phyloP scores from a whole-genome alignment of 108 stramenopile species.

The Stephanodiscus triporus region DNA sequence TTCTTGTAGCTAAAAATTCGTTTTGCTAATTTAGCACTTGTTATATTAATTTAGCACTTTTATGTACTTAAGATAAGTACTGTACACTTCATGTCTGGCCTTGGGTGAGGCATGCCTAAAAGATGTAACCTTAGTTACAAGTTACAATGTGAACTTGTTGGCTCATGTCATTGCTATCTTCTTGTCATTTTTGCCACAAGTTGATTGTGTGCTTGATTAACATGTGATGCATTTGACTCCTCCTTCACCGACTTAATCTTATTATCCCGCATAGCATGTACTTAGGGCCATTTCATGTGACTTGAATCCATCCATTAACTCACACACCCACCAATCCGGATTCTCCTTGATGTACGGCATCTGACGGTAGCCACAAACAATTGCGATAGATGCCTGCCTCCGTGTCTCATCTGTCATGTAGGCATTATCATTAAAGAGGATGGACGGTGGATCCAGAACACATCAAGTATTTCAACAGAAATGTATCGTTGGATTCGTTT shows the following conservation, averaged over 20 bases:
- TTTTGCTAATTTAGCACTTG: no score
- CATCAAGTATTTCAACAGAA: constrained; percentile 8
- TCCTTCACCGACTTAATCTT: constrained; percentile 25
- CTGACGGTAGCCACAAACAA: constrained; percentile 23
- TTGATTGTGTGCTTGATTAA: constrained; percentile 33
- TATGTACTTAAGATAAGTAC: no score
- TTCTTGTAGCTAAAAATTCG: no score
- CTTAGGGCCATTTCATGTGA: constrained; percentile 14
- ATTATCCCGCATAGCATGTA: constrained; percentile 7
- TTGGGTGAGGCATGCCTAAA: no score
- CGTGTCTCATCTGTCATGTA: constrained; percentile 41
- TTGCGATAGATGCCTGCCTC: neutral
- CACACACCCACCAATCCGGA: constrained; percentile 16
- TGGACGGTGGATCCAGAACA: constrained; percentile 11
- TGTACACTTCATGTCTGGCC: no score
- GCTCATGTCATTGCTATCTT: no score
- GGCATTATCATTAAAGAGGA: constrained; percentile 26
- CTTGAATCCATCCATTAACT: constrained; percentile 32
- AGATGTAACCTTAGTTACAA: no score
- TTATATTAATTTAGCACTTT: no score
- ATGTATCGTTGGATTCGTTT: neutral
- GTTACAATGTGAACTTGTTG: no score
- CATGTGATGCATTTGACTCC: constrained; percentile 31
- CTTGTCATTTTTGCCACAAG: constrained; percentile 19
- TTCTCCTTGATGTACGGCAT: constrained; percentile 26